A percentile compares a stretch with the other conserved stretches of the same genome.
Evolutionary conservation across 331 rosid genomes (phyloP).

Genomic region (Rosa hybrid): DNA sequence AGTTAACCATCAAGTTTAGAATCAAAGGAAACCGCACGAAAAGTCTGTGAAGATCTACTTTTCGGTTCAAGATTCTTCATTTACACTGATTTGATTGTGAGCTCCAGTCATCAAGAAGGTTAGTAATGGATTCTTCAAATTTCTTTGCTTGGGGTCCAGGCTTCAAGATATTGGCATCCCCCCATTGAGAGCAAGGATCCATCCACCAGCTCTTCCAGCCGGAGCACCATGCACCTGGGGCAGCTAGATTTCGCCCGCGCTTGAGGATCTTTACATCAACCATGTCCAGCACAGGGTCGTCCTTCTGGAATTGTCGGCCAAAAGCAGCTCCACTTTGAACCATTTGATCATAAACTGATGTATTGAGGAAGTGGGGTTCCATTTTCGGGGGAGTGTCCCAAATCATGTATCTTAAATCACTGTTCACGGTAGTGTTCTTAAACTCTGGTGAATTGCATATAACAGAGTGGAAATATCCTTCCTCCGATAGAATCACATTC

Average conservation of each 20-base stretch:
- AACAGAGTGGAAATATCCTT: slow-evolving; percentile 92
- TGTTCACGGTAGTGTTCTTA: slow-evolving; percentile 81
- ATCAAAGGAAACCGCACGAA: slow-evolving; percentile 3
- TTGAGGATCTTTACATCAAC: slow-evolving; percentile 70
- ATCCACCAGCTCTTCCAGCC: slow-evolving; percentile 75
- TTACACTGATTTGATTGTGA: slow-evolving; percentile 66
- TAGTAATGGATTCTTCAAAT: slow-evolving; percentile 63
- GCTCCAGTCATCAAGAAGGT: slow-evolving; percentile 73
- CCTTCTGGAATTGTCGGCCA: slow-evolving; percentile 65
- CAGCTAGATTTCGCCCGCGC: slow-evolving; percentile 49
- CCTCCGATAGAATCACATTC: slow-evolving; percentile 77
- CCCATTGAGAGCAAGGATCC: slow-evolving; percentile 92
- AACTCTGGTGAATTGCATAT: slow-evolving; percentile 82
- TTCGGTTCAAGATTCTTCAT: slow-evolving; percentile 33
- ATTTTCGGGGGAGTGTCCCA: slow-evolving; percentile 92
- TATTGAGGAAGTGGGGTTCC: slow-evolving; percentile 86
- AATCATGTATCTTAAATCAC: slow-evolving; percentile 76
- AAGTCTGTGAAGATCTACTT: slow-evolving; percentile 16
- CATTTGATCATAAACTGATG: slow-evolving; percentile 66
- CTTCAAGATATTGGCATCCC: slow-evolving; percentile 66
- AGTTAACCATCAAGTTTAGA: slow-evolving; percentile 6
- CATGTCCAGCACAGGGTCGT: slow-evolving; percentile 72
- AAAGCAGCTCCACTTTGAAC: slow-evolving; percentile 83
- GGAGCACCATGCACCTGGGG: slow-evolving; percentile 87
- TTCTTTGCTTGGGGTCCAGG: slow-evolving; percentile 81